phyloP scores from a whole-genome alignment of 2,329 filamentous ascomycete genomes.

The Penicillium vulpinum region DNA sequence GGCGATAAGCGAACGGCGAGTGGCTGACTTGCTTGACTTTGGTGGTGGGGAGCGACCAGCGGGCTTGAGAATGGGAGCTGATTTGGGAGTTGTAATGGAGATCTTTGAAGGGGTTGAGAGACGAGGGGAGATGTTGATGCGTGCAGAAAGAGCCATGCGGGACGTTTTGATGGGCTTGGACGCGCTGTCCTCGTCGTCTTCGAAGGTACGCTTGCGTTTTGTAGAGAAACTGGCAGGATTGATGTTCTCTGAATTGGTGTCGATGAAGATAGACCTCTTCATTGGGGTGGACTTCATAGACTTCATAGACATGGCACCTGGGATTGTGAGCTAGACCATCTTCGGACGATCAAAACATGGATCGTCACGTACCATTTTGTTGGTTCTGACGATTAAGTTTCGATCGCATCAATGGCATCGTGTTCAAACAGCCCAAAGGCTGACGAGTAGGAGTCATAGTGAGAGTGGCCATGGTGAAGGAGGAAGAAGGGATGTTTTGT shows the following conservation, averaged over 20 bases:
- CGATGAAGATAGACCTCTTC: conserved; percentile 25
- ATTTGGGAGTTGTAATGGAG: conserved; percentile 39
- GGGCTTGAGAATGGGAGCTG: conserved; percentile 63
- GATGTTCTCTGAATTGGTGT: conserved; percentile 52
- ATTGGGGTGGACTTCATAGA: conserved; percentile 14
- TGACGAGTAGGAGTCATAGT: conserved; percentile 39
- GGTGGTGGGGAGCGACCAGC: conserved; percentile 77
- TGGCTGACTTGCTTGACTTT: conserved; percentile 69
- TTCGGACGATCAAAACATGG: neutral
- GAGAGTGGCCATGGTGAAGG: conserved; percentile 34
- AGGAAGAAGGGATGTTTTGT: conserved; percentile 20
- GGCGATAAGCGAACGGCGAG: conserved; percentile 64
- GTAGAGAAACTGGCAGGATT: conserved; percentile 56
- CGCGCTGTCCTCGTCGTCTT: conserved; percentile 34
- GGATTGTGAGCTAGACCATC: conserved; percentile 10
- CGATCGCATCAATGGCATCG: conserved; percentile 33
- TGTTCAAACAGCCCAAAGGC: conserved; percentile 38
- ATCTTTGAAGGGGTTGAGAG: conserved; percentile 28
- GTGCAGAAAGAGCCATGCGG: conserved; percentile 36
- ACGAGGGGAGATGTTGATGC: conserved; percentile 21
- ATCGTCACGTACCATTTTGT: conserved; percentile 30
- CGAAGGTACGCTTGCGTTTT: conserved; percentile 43
- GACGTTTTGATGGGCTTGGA: conserved; percentile 54
- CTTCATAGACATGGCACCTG: conserved; percentile 7
- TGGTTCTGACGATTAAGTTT: conserved; percentile 37